Base-by-base conservation (phyloP, 352 stramenopile species). In the Globisporangium paroecandrum region DNA sequence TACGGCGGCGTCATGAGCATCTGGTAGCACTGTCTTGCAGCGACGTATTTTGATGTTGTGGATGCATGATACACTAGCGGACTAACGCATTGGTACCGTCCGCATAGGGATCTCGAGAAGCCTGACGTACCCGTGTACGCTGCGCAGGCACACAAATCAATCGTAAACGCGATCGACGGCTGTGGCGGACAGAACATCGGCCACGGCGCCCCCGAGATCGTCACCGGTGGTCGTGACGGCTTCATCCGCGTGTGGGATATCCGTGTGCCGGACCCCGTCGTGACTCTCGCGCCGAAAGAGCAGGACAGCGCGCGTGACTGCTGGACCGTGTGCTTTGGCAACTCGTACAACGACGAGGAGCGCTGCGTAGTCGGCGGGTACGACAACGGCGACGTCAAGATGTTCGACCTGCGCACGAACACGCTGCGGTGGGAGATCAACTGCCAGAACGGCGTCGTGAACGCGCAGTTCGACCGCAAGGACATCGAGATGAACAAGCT, bases 401-500 rank as follows among this genome's bases (percentile, higher is more conserved):
- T 99, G 72, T 99, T 98, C 65, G 97, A 99, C 69, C 72, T 98
- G 57, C 83, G 97, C 34, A 97, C 92, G 4, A 97, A 97, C 69
- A 83, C 83, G 63, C 80, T 99, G 70, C 78, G 91, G 58, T 99
- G 95, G 92, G 97, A 99, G 72, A 98, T 93, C 60, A 99, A 99
- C 73, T 94, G 93, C 57, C 86, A 93, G 65, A 99, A 99, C 78
- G 97, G 96, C 20, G 96, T 99, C n/a, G 97, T 98, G 46, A 93
- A 86, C 63, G 78, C 97, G 36, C 85, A 98, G 73, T 99, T 99
- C 64, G 97, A 99, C 74, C 85, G 96, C 46, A 97, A 95, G 64
- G 94, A 99, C 70, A 98, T 99, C 72, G 92, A 98, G 73, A 99
- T 99, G 96, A 99, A 99, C 78, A 99, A 99, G 70, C 72, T 98